Percentiles rank a stretch among this genome's conserved stretches.
Conservation (phyloP, 352 stramenopile species). For the Plasmopara viticola region DNA sequence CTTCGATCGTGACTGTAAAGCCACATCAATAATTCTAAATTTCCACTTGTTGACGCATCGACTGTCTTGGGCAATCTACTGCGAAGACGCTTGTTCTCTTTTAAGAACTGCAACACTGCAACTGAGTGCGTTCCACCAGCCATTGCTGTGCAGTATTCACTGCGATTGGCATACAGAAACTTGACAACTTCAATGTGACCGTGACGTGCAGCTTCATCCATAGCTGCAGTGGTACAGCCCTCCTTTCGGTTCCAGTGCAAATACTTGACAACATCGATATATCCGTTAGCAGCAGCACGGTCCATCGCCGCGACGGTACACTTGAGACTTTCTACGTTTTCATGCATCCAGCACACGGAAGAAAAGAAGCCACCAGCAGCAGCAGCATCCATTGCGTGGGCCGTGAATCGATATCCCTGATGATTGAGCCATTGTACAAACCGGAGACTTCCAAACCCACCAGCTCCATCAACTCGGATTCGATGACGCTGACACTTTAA, state of each 20-base stretch:
- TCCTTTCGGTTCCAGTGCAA: conserved; percentile 34
- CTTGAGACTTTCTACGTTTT: conserved; percentile 10
- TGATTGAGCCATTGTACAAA: conserved; percentile 28
- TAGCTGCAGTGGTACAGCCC: conserved; percentile 31
- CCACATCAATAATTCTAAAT: conserved; percentile 36
- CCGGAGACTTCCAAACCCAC: conserved; percentile 22
- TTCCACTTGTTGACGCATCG: conserved; percentile 23
- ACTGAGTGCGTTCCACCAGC: conserved; percentile 26
- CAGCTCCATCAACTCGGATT: conserved; percentile 31
- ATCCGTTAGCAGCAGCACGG: conserved; percentile 23
- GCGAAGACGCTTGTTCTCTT: conserved; percentile 23
- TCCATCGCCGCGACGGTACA: conserved; percentile 30
- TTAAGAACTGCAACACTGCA: conserved; percentile 30
- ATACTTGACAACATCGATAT: conserved; percentile 23
- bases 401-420: conserved; percentile 26
- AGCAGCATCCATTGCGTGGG: conserved; percentile 23
- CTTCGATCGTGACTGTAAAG: conserved; percentile 28
- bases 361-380: conserved; percentile 20
- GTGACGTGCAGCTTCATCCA: conserved; percentile 33
- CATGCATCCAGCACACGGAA: conserved; percentile 26
- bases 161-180: conserved; percentile 31
- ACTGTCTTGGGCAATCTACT: conserved; percentile 20
- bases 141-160: conserved; percentile 30
- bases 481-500: conserved; percentile 22
- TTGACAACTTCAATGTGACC: conserved; percentile 26